Base-by-base conservation (phyloP, 2,329 filamentous ascomycete species). In the Chaetomiaceae sp. region DNA sequence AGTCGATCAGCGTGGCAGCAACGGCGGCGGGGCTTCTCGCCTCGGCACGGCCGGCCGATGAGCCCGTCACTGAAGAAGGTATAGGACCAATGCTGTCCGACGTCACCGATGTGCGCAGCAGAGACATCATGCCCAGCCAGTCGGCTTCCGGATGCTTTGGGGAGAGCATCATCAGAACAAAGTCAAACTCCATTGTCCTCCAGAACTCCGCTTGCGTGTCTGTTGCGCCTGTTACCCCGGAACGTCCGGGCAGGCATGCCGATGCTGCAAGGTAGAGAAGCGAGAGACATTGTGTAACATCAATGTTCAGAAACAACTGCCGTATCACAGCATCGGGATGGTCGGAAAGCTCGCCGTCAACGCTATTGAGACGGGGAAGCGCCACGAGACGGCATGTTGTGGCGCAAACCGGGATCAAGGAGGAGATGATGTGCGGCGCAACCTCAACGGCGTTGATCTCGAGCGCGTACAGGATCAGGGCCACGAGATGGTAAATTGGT, bases 21-120 rank as follows among this genome's bases (percentile, higher is more conserved):
- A 58, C 48, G 5, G 50, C 44, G 16, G 46, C 46, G 16, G 53
- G 50, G 1, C 49, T 55, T 9, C 51, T 47, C 19, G 41, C 9
- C 25, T 57, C 50, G 20, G 45, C 20, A 10, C 53, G 45, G 10
- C 48, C 45, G 25, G 39, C 34, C 5, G 38, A 23, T 20, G 45
- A 41, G 35, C 54, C 70, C 66, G 35, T 72, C 62, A n/a, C 68
- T 62, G 14, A 72, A 63, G 12, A 73, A 2, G 68, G 65, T 47
- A 89, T 81, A 14, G 86, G 81, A 0, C 88, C 87, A 44, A 92
- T 81, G 1, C 81, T 84, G 2, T 73, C 69, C 0, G 77, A 68
- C 1, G 87, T 73, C 0, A 80, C 76, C 5, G 86, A 89, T 0
- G 84, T 86, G 31, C 77, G 75, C 2, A 93, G 69, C 42, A 91